Evolutionary conservation across 768 basidiomycete species (phyloP).

Genomic region (Podaxis sp.): DNA sequence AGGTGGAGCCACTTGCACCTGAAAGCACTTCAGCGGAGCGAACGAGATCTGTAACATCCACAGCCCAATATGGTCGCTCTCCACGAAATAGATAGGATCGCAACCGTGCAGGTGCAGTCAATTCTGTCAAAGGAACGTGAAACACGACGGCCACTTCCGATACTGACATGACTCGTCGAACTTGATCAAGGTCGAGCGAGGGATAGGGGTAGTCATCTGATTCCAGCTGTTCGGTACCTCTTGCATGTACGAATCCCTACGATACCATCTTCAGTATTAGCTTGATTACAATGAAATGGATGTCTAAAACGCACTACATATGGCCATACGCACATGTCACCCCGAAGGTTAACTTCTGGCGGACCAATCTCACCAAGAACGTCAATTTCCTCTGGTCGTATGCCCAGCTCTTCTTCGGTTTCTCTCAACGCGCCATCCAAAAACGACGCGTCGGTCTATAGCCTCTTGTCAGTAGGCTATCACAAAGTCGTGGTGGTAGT

Average conservation of each 20-base stretch:
- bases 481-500: not conserved
- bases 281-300: not conserved
- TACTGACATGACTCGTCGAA: conserved; percentile 43
- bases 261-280: not conserved
- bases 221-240: conserved; percentile 12
- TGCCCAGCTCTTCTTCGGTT: conserved; percentile 69
- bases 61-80: conserved; percentile 54
- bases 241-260: conserved; percentile 37
- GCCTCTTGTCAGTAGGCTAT: conserved; percentile 13
- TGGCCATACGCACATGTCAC: conserved; percentile 67
- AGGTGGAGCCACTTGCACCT: conserved; percentile 21
- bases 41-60: conserved; percentile 63
- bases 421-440: conserved; percentile 63
- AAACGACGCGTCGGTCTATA: conserved; percentile 49
- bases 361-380: conserved; percentile 64
- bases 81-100: conserved; percentile 53
- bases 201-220: conserved; percentile 47
- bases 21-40: conserved; percentile 20
- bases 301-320: conserved; percentile 55
- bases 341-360: conserved; percentile 51
- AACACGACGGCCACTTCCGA: conserved; percentile 67
- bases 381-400: conserved; percentile 55
- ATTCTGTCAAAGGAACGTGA: conserved; percentile 59
- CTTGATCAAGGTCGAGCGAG: conserved; percentile 48
- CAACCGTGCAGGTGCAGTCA: conserved; percentile 44